A percentile compares a stretch with the other conserved stretches of the same genome.
phyloP scores from a whole-genome alignment of 257 asterid genomes.

The Mitragyna speciosa region DNA sequence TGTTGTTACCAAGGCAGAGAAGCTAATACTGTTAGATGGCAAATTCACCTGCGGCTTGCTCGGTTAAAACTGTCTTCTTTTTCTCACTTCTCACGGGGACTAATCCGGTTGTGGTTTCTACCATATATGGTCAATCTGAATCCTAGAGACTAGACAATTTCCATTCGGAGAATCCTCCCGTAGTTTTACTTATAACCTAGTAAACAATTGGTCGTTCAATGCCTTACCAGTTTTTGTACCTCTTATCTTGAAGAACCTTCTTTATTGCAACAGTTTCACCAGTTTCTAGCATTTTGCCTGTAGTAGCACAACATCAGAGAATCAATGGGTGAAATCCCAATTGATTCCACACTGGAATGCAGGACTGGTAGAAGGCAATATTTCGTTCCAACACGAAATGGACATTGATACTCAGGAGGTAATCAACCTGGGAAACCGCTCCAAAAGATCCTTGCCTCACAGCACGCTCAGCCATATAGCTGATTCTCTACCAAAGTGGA shows the following conservation, averaged over 20 bases:
- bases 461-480: slow-evolving; percentile 87
- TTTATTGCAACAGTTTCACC: slow-evolving; percentile 89
- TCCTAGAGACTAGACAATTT: background rate
- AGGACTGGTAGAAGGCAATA: background rate
- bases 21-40: slow-evolving; percentile 47
- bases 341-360: background rate
- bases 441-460: slow-evolving; percentile 89
- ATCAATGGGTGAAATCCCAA: background rate
- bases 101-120: background rate
- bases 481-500: slow-evolving; percentile 51
- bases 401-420: background rate
- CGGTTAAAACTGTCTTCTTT: background rate
- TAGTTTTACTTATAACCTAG: background rate
- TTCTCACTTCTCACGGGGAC: background rate
- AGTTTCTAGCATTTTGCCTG: slow-evolving; percentile 86
- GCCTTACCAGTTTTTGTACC: slow-evolving; percentile 62
- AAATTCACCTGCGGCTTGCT: slow-evolving; percentile 59
- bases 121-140: background rate
- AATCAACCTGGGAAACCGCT: slow-evolving; percentile 75
- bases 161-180: background rate
- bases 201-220: background rate
- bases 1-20: slow-evolving; percentile 64
- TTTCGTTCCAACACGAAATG: slow-evolving; percentile 10
- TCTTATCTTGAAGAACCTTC: slow-evolving; percentile 87
- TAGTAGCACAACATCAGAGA: slow-evolving; percentile 11